Base-by-base conservation (phyloP, 768 basidiomycete genomes). In the Phanerodontia chrysosporium region DNA sequence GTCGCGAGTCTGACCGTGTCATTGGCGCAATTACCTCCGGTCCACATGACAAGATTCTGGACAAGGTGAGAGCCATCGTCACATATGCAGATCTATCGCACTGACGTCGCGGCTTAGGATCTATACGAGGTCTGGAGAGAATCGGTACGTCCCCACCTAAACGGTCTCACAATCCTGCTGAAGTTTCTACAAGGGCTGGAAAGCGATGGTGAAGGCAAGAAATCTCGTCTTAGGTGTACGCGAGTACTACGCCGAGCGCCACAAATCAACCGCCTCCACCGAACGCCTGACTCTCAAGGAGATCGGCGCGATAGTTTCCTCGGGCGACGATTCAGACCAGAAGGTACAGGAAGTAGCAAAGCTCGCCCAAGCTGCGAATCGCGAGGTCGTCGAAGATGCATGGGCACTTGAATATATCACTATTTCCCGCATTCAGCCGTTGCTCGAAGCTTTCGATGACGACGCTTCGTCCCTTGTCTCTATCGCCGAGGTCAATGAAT, bases 391-490 rank as follows among this genome's bases (percentile, higher is more conserved):
- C 32, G 60, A 63, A 9, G 68, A 69, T 36, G 39, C 52, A n/a
- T 70, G 69, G 68, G 62, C 67, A 2, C 49, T 68, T 5, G 22
- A 63, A 30, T 67, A 63, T 36, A 63, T 68, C 32, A 58, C 45
- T n/a, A 48, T 69, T 24, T 42, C 44, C 9, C 49, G 60, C 8
- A 55, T 69, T 5, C 64, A 58, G 32, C 53, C 60, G 0, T 30
- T 67, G 13, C 45, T 65, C 24, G 65, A 65, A 51, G 66, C 64
- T 5, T 45, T 69, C 18, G 67, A 69, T 36, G 58, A 65, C 39
- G 66, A 69, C 36, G 56, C 55, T 2, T 67, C 64, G 21, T 49
- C 56, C 9, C 63, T 66, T 24, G 52, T 66, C n/a, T 62, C 58
- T 10, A 53, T 69, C 2, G 36, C 59, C 21, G 67, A 69, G 55